Percentiles rank a stretch among this genome's conserved stretches.
These are phyloP conservation scores for Pseudozyma hubeiensis DNA, from an alignment of 1,284 basidiomycete species.

Conservation along the genomic window DNA sequence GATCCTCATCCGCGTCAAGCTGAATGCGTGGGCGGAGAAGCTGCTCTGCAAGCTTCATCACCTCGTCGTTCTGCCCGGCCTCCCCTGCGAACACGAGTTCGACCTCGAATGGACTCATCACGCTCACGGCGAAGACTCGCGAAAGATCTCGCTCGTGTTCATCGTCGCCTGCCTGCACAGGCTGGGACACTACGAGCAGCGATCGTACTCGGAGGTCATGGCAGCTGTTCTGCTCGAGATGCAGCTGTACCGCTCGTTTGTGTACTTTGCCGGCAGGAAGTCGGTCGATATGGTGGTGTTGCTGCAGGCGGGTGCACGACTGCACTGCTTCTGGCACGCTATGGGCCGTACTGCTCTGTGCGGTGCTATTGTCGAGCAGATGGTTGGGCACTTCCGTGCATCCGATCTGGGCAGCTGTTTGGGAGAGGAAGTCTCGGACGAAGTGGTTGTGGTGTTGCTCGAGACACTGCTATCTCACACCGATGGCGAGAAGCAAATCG, in stretches of 20 bases:
- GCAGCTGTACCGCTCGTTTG: constrained; percentile 5
- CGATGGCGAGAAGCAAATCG: constrained; percentile 7
- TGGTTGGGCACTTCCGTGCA: constrained; percentile 5
- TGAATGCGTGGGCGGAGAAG: not conserved
- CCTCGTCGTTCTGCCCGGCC: constrained; percentile 4
- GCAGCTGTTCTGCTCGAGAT: constrained; percentile 3
- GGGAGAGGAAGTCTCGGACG: constrained; percentile 3
- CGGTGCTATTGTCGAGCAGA: not conserved
- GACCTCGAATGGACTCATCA: constrained; percentile 2
- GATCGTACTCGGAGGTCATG: constrained; percentile 8
- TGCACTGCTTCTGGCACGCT: constrained; percentile 13
- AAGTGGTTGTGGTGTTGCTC: constrained; percentile 5
- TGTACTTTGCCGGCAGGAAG: not conserved
- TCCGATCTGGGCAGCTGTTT: constrained; percentile 1
- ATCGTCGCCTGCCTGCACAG: constrained; percentile 9
- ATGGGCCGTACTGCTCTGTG: constrained; percentile 6
- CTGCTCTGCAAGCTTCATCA: constrained; percentile 9
- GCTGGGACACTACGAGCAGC: constrained; percentile 2
- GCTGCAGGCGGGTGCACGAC: not conserved
- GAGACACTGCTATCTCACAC: not conserved
- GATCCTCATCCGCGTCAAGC: constrained; percentile 7
- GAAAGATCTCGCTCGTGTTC: constrained; percentile 5
- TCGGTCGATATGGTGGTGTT: constrained; percentile 6
- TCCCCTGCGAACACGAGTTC: constrained; percentile 7
- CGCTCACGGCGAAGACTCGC: not conserved